Conservation (phyloP, 2,329 filamentous ascomycete species). For the Trichophyton benhamiae region DNA sequence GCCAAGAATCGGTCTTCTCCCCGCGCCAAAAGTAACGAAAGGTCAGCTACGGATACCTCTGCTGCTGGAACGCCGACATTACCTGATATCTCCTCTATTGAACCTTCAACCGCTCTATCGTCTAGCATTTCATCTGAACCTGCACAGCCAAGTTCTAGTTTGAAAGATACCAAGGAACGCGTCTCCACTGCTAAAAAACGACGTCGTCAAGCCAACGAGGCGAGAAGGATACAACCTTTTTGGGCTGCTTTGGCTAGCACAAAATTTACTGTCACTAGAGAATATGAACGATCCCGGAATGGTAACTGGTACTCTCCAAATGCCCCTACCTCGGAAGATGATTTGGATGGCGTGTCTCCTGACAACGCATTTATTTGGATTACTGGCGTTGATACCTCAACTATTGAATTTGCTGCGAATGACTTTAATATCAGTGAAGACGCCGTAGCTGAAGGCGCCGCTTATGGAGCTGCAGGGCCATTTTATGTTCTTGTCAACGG, state of each 20-base stretch:
- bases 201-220: slow-evolving; percentile 81
- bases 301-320: slow-evolving; percentile 14
- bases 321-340: slow-evolving; percentile 31
- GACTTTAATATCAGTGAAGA: slow-evolving; percentile 25
- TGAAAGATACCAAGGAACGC: slow-evolving; percentile 43
- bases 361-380: slow-evolving; percentile 37
- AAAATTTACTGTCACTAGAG: slow-evolving; percentile 91
- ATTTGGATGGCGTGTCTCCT: slow-evolving; percentile 30
- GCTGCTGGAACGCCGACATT: slow-evolving; percentile 33
- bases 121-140: slow-evolving; percentile 31
- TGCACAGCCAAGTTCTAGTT: slow-evolving; percentile 32
- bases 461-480: slow-evolving; percentile 37
- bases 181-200: slow-evolving; percentile 61
- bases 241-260: slow-evolving; percentile 93
- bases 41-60: slow-evolving; percentile 35
- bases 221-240: slow-evolving; percentile 78
- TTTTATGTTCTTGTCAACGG: slow-evolving; percentile 56
- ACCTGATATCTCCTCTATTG: slow-evolving; percentile 32
- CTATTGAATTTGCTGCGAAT: slow-evolving; percentile 36
- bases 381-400: slow-evolving; percentile 35
- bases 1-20: slow-evolving; percentile 33
- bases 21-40: slow-evolving; percentile 31
- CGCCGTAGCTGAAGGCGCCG: slow-evolving; percentile 11
- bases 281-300: slow-evolving; percentile 63
- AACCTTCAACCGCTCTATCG: slow-evolving; percentile 28